A percentile compares a stretch with the other conserved stretches of the same genome.
These are phyloP conservation scores for Platanthera guangdongensis DNA, from an alignment of 106 monocot species.

Conservation along the genomic window DNA sequence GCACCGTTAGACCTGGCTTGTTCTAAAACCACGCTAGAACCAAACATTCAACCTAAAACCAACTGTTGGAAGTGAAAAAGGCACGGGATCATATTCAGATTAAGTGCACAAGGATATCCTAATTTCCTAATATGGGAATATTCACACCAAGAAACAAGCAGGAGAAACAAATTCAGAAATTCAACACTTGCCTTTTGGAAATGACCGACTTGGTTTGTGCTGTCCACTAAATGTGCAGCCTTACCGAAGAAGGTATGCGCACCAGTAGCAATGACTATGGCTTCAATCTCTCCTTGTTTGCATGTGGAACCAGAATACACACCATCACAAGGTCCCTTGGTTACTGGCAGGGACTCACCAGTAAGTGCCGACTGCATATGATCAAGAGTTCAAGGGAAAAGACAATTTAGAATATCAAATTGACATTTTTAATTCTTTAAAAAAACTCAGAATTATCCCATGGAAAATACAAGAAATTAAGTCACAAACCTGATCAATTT, in stretches of 20 bases:
- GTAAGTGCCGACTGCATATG: constrained; percentile 65
- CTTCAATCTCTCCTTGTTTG: constrained; percentile 88
- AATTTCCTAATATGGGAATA: too few species aligned
- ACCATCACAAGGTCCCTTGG: constrained; percentile 78
- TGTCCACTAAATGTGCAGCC: constrained; percentile 88
- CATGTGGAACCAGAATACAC: constrained; percentile 93
- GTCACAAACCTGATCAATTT: constrained; percentile 66
- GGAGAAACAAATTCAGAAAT: neutral
- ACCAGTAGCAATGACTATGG: constrained; percentile 77
- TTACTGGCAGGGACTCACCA: constrained; percentile 78
- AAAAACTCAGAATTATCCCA: neutral
- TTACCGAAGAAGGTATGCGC: constrained; percentile 91
- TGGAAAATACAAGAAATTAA: neutral
- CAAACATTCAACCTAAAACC: too few species aligned
- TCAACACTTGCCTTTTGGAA: constrained; percentile 61
- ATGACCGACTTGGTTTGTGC: constrained; percentile 86
- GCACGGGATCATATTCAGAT: too few species aligned
- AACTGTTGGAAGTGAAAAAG: too few species aligned
- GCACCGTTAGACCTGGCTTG: too few species aligned
- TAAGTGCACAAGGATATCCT: too few species aligned
- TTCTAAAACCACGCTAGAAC: too few species aligned
- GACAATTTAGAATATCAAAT: neutral
- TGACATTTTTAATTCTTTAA: neutral
- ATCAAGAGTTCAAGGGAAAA: neutral
- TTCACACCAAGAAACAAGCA: neutral